Conservation (phyloP, 495 filamentous ascomycete genomes). For the Neurospora sp. region DNA sequence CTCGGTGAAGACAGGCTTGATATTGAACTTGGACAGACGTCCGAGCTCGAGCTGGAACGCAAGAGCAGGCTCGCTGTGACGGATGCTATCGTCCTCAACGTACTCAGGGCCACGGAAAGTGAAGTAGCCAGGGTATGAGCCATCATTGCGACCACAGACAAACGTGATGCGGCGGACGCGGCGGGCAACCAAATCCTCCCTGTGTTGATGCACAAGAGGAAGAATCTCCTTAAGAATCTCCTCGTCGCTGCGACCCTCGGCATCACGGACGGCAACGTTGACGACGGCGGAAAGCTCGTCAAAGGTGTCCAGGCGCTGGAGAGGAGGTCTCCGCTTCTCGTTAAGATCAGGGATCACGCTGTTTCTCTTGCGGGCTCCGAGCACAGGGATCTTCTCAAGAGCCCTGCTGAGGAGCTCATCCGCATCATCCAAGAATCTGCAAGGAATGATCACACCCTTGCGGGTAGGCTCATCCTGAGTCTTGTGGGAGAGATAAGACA, state of each 20-base stretch:
- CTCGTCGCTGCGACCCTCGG: conserved; percentile 73
- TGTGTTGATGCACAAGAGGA: conserved; percentile 65
- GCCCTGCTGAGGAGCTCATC: conserved; percentile 76
- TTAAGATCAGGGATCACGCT: conserved; percentile 56
- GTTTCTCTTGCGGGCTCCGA: conserved; percentile 29
- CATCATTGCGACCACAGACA: conserved; percentile 90
- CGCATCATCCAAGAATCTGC: conserved; percentile 84
- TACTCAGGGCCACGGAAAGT: conserved; percentile 92
- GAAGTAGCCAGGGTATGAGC: conserved; percentile 92
- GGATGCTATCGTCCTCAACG: conserved; percentile 85
- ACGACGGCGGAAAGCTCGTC: conserved; percentile 81
- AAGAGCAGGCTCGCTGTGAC: conserved; percentile 90
- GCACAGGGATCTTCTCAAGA: conserved; percentile 65
- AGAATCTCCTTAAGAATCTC: conserved; percentile 68
- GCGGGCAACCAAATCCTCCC: conserved; percentile 69
- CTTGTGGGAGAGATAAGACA: conserved; percentile 70
- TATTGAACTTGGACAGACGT: conserved; percentile 89
- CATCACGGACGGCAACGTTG: conserved; percentile 86
- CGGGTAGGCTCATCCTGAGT: conserved; percentile 64
- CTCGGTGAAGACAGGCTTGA: conserved; percentile 96
- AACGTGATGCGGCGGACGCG: conserved; percentile 86
- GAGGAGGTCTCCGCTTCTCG: conserved; percentile 54
- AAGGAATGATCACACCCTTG: conserved; percentile 89
- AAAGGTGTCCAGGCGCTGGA: conserved; percentile 32
- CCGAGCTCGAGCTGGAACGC: conserved; percentile 96